Evolutionary conservation across 2,329 filamentous ascomycete species (phyloP), one percentile per base, ranked within the genome.

Genomic region (Cercospora sesami): DNA sequence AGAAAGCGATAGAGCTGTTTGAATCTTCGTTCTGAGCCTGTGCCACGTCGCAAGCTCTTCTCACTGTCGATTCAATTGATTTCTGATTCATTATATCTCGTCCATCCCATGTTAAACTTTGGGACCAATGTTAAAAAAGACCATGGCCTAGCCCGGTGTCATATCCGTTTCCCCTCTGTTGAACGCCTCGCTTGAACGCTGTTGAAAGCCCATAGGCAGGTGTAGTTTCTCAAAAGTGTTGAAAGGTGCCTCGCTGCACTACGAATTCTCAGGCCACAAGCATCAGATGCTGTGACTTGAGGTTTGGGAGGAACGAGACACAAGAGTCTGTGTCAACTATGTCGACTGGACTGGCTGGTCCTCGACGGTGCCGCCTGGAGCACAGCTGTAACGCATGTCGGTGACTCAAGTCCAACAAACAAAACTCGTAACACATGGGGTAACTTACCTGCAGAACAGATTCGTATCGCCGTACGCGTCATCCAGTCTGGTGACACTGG

Each of bases 381-480:
- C 91, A 79, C 94, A 97, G 9, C 76, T 78, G 63, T 18, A 26
- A 42, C 23, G 9, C 2, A 28, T 9, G 45, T 55, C 5, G 42
- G 39, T 30, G 31, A 55, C 23, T 30, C 48, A n/a, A 28, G 10
- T 55, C 12, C 14, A 28, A 55, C 23, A 26, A 42, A 55, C 23
- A 16, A 55, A 14, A 28, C 23, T 23, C 3, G 10, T 5, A n/a
- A 28, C 12, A 28, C 23, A n/a, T 16, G 23, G 21, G 16, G 12
- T 18, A 45, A 71, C 76, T 71, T 67, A 77, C 76, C 93, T 96
- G 84, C 94, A 97, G 86, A 97, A 97, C 69, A 97, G 87, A 82
- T 97, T 96, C 76, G 90, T 87, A 78, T 97, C 94, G 68, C 94
- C 94, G 76, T 92, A 97, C 12, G 92, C 86, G 83, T 97, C 94